phyloP scores from a whole-genome alignment of 305 asterid species.

The Fraxinus ornus region DNA sequence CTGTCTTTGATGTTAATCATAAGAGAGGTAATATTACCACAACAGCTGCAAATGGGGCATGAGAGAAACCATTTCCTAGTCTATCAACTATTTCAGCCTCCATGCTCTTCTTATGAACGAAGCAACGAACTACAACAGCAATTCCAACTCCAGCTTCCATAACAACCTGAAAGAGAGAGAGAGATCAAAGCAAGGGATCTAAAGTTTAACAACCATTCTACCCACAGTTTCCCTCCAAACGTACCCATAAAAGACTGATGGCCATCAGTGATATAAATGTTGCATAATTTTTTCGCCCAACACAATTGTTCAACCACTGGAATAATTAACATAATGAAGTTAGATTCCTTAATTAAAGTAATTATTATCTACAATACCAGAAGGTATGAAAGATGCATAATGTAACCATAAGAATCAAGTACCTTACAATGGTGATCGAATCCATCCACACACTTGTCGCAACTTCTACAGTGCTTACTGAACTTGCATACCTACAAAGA shows the following conservation, averaged over 20 bases:
- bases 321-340: constrained; percentile 30
- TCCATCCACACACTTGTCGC: constrained; percentile 99
- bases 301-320: constrained; percentile 99
- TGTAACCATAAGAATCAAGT: constrained; percentile 21
- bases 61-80: constrained; percentile 96
- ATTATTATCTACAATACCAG: background rate
- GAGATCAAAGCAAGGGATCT: constrained; percentile 24
- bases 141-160: constrained; percentile 88
- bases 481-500: constrained; percentile 74
- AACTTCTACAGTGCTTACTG: constrained; percentile 99
- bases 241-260: constrained; percentile 86
- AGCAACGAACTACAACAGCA: constrained; percentile 87
- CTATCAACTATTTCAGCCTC: constrained; percentile 85
- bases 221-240: constrained; percentile 29
- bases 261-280: constrained; percentile 89
- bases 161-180: constrained; percentile 56
- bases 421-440: constrained; percentile 99
- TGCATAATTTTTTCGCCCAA: constrained; percentile 81
- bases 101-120: constrained; percentile 62
- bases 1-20: constrained; percentile 5
- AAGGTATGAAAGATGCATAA: constrained; percentile 16
- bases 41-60: constrained; percentile 93
- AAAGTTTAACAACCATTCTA: constrained; percentile 7
- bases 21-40: constrained; percentile 58
- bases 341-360: constrained; percentile 29